Conservation (phyloP, 306 rosid genomes). For the Vigna reflexopilosa region DNA sequence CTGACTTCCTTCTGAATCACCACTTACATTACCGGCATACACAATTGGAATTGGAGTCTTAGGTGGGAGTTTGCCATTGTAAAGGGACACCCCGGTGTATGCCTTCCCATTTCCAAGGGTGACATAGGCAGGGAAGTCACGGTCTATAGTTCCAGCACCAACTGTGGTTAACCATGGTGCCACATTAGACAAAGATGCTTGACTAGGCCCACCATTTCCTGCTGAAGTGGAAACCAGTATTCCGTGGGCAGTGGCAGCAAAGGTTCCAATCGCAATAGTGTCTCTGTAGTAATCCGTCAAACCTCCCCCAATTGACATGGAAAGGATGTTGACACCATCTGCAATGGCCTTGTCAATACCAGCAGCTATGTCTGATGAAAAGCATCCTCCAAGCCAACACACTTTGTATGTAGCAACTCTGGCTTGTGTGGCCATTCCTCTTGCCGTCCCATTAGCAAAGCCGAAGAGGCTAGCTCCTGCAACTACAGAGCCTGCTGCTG, state of each 20-base stretch:
- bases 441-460: conserved; percentile 81
- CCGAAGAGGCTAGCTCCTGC: conserved; percentile 77
- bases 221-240: conserved; percentile 82
- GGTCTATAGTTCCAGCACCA: conserved; percentile 94
- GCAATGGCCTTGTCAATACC: conserved; percentile 83
- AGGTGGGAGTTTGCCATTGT: conserved; percentile 56
- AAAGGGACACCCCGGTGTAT: conserved; percentile 74
- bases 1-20: conserved; percentile 46
- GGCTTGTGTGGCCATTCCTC: conserved; percentile 89
- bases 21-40: conserved; percentile 62
- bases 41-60: conserved; percentile 65
- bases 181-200: conserved; percentile 57
- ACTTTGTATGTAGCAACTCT: conserved; percentile 82
- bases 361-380: conserved; percentile 70
- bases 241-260: conserved; percentile 73
- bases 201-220: conserved; percentile 77
- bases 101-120: conserved; percentile 70
- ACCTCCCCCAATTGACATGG: conserved; percentile 87
- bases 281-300: conserved; percentile 57
- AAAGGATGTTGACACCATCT: conserved; percentile 77
- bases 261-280: conserved; percentile 73
- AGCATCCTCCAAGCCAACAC: conserved; percentile 83
- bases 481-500: conserved; percentile 82
- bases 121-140: conserved; percentile 77
- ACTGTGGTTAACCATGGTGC: conserved; percentile 92